Conservation (phyloP, 768 basidiomycete species). For the Porpolomopsis calyptriformis region DNA sequence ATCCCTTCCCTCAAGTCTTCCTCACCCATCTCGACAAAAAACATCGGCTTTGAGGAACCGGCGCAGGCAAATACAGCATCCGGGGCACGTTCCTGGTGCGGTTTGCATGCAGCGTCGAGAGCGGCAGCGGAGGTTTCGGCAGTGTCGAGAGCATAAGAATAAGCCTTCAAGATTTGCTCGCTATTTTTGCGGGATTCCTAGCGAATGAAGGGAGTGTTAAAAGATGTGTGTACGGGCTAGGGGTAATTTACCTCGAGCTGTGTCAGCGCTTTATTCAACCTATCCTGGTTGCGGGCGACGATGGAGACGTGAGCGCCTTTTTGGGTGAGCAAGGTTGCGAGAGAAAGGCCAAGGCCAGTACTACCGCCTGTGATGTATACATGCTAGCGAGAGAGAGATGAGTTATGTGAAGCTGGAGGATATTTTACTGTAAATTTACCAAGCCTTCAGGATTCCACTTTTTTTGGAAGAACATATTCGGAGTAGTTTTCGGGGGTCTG, state of each 20-base stretch:
- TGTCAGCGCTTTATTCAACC: slow-evolving; percentile 41
- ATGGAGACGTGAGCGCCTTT: slow-evolving; percentile 62
- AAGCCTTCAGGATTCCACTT: slow-evolving; percentile 37
- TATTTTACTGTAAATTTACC: slow-evolving; percentile 14
- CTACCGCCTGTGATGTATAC: slow-evolving; percentile 70
- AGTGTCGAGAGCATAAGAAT: slow-evolving; percentile 46
- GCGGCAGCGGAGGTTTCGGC: slow-evolving; percentile 38
- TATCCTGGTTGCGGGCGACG: slow-evolving; percentile 46
- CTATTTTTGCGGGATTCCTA: slow-evolving; percentile 38
- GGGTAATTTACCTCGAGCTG: slow-evolving; percentile 40
- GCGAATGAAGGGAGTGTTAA: not conserved
- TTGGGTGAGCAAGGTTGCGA: slow-evolving; percentile 48
- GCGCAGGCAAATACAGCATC: slow-evolving; percentile 63
- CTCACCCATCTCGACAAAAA: slow-evolving; percentile 46
- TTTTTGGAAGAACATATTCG: slow-evolving; percentile 20
- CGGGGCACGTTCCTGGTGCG: slow-evolving; percentile 39
- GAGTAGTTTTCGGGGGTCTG: too few species aligned
- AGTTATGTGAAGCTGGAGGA: not conserved
- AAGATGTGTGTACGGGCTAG: not conserved
- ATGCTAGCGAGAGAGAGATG: slow-evolving; percentile 32
- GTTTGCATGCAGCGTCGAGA: slow-evolving; percentile 37
- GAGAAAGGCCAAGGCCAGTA: slow-evolving; percentile 53
- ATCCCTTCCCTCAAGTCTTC: slow-evolving; percentile 42
- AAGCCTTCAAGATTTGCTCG: slow-evolving; percentile 41
- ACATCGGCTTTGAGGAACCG: slow-evolving; percentile 49